Conservation (phyloP, 2,329 filamentous ascomycete species). For the Fusarium nygamai region DNA sequence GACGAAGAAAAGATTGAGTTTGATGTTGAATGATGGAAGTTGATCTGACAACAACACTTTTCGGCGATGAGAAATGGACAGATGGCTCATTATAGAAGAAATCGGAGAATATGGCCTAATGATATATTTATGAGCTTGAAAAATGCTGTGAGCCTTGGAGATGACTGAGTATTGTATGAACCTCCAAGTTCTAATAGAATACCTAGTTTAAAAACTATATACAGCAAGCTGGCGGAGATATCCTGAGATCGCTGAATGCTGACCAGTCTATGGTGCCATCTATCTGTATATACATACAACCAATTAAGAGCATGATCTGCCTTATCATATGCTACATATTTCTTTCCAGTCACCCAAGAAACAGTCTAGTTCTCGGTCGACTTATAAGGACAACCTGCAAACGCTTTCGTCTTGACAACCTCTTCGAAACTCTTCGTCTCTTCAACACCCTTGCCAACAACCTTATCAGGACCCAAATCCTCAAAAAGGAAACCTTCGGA, state of each 20-base stretch:
- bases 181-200: background rate
- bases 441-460: constrained; percentile 62
- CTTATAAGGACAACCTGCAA: constrained; percentile 57
- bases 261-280: background rate
- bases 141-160: background rate
- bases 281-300: background rate
- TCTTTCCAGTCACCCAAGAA: background rate
- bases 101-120: background rate
- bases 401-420: constrained; percentile 47
- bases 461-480: constrained; percentile 70
- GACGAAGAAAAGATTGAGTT: background rate
- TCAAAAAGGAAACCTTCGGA: constrained; percentile 63
- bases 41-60: background rate
- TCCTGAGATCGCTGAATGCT: background rate
- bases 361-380: background rate
- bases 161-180: background rate
- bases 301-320: background rate
- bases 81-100: no score
- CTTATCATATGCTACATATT: background rate
- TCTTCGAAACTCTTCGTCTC: constrained; percentile 47
- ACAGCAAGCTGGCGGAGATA: background rate
- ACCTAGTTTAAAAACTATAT: background rate
- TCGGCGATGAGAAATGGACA: background rate
- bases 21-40: background rate
- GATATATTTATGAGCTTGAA: background rate